Evolutionary conservation across 2,329 filamentous ascomycete genomes (phyloP).

Genomic region (Zelopaecilomyces penicillatus): DNA sequence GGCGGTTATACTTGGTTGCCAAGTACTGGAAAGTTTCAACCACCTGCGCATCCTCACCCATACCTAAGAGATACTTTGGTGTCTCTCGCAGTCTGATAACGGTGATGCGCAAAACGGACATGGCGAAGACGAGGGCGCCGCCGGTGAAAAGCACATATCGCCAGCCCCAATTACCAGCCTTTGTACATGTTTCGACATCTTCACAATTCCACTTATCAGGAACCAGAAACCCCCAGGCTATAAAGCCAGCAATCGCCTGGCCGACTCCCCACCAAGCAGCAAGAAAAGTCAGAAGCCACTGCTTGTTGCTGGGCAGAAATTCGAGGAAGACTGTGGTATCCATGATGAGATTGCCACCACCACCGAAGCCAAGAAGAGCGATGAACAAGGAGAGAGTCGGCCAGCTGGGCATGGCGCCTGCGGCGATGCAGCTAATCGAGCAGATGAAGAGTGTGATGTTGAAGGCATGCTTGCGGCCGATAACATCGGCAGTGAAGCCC

Average conservation of each 20-base stretch:
- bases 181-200: constrained; percentile 36
- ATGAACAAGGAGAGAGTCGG: constrained; percentile 55
- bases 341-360: constrained; percentile 42
- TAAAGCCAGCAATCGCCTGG: constrained; percentile 36
- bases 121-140: constrained; percentile 34
- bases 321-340: constrained; percentile 46
- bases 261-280: constrained; percentile 45
- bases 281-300: constrained; percentile 38
- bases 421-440: constrained; percentile 48
- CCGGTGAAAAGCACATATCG: constrained; percentile 38
- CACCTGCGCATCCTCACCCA: constrained; percentile 39
- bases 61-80: constrained; percentile 39
- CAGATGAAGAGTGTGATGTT: constrained; percentile 58
- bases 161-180: constrained; percentile 40
- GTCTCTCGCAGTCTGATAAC: constrained; percentile 39
- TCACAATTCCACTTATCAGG: constrained; percentile 39
- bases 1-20: constrained; percentile 36
- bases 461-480: constrained; percentile 61
- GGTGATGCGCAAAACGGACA: constrained; percentile 37
- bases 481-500: constrained; percentile 59
- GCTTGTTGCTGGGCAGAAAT: constrained; percentile 38
- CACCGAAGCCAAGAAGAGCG: constrained; percentile 53
- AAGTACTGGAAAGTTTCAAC: constrained; percentile 40
- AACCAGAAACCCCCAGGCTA: constrained; percentile 38
- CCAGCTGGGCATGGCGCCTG: constrained; percentile 61